These are phyloP conservation scores for Trichocomaceae sp. DNA, from an alignment of 2,329 filamentous ascomycete genomes.

Conservation along the genomic window DNA sequence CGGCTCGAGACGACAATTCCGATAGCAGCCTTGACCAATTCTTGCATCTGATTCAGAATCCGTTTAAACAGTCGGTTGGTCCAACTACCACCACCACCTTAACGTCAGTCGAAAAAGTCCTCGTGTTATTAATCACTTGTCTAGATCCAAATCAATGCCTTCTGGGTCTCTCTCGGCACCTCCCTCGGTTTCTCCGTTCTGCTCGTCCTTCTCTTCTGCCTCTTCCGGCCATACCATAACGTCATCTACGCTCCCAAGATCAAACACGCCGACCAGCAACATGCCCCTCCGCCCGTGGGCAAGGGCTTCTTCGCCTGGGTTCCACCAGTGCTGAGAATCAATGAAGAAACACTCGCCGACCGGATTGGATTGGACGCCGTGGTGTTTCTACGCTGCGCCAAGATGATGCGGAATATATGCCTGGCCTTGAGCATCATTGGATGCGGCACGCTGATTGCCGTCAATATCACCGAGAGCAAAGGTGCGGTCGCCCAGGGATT, in stretches of 20 bases:
- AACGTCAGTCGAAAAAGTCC: too few species aligned
- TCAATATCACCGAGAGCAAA: constrained; percentile 58
- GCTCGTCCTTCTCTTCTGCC: constrained; percentile 75
- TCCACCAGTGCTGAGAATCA: constrained; percentile 66
- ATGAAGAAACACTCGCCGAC: constrained; percentile 69
- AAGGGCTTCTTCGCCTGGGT: constrained; percentile 88
- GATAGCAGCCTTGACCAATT: constrained; percentile 28
- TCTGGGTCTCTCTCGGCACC: constrained; percentile 72
- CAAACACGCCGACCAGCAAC: constrained; percentile 84
- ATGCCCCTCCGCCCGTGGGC: constrained; percentile 77
- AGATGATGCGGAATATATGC: constrained; percentile 93
- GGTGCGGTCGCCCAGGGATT: constrained; percentile 21
- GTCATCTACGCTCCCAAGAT: constrained; percentile 91
- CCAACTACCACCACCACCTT: too few species aligned
- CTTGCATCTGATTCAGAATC: constrained; percentile 39
- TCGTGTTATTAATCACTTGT: neutral
- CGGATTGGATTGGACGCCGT: constrained; percentile 86
- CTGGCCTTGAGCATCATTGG: constrained; percentile 64
- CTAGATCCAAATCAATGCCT: constrained; percentile 54
- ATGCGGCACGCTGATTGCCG: constrained; percentile 69
- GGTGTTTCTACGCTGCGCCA: constrained; percentile 78
- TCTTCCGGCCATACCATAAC: constrained; percentile 84
- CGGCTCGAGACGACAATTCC: constrained; percentile 1
- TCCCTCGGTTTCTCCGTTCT: constrained; percentile 68
- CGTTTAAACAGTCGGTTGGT: constrained; percentile 40